Evolutionary conservation across 139 green algal species (phyloP).

Genomic region (Ostreobium quekettii): DNA sequence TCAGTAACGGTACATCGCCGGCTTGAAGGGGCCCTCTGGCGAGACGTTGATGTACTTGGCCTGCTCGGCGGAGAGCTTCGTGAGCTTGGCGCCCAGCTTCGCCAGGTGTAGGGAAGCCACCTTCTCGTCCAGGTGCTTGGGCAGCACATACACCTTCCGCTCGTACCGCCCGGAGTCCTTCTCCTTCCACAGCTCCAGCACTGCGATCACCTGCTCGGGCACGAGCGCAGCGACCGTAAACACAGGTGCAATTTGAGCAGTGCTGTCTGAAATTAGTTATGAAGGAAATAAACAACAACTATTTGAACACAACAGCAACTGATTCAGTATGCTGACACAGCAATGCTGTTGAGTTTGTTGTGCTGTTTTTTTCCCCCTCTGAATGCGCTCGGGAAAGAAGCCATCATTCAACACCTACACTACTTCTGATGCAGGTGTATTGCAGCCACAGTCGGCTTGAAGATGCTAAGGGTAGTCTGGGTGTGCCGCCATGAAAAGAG

Average conservation of each 20-base stretch:
- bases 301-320: too few species aligned
- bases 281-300: too few species aligned
- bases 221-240: neutral
- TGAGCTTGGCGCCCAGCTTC: conserved; percentile 66
- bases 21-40: conserved; percentile 92
- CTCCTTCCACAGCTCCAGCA: conserved; percentile 99
- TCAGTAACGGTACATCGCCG: conserved; percentile 91
- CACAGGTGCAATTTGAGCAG: neutral
- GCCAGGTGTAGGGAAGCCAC: conserved; percentile 49
- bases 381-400: too few species aligned
- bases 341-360: too few species aligned
- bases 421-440: too few species aligned
- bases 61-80: conserved; percentile 80
- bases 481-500: too few species aligned
- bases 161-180: conserved; percentile 87
- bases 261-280: neutral
- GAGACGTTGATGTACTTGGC: conserved; percentile 96
- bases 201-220: conserved; percentile 78
- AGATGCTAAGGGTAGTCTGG: too few species aligned
- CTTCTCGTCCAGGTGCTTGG: conserved; percentile 99
- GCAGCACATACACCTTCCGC: conserved; percentile 99
- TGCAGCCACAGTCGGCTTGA: too few species aligned
- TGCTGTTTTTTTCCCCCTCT: too few species aligned
- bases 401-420: too few species aligned
- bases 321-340: too few species aligned